Evolutionary conservation across 768 basidiomycete species (phyloP), one percentile per base, ranked within the genome.

Genomic region (Psilocybe subaeruginosa): DNA sequence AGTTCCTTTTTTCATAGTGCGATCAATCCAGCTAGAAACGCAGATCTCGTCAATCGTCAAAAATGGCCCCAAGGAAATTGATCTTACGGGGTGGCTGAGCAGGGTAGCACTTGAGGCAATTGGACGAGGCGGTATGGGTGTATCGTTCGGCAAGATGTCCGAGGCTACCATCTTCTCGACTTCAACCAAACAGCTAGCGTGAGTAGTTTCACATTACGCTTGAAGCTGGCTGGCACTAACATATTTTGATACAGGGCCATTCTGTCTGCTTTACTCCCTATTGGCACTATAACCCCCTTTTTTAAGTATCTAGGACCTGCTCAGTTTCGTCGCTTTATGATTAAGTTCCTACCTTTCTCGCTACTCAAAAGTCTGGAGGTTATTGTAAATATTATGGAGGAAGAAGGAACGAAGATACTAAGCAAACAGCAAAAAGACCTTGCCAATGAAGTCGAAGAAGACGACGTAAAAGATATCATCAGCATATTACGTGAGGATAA

Each of bases 341-440:
- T 58, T 16, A 58, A 29, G 23, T 39, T 58, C 6, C 37, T 58
- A 27, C 57, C 57, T 8, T 58, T 46, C 47, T 6, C 23, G 11
- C 57, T 58, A 3, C 57, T 58, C n/a, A 46, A 58, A 31, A 16
- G 57, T 12, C 35, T 58, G 33, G 57, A 37, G n/a, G 48, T 19
- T 14, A 58, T 58, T 14, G 57, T 58, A n/a, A 58, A 58, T 16
- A 41, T 58, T 33, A 58, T 58, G 57, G 57, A 58, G 8, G n/a
- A 58, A 17, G 48, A 49, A n/a, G 57, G 37, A 23, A n/a, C 3
- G 23, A 39, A 58, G 48, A 33, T 58, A 4, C 49, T 58, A 7
- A 9, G 19, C 12, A 43, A 29, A 16, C 57, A 58, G 30, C 30
- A 58, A 23, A 50, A 35, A n/a, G n/a, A 29, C 23, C 57, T 58